phyloP scores from a whole-genome alignment of 768 basidiomycete genomes.

The Pleurotus giganteus region DNA sequence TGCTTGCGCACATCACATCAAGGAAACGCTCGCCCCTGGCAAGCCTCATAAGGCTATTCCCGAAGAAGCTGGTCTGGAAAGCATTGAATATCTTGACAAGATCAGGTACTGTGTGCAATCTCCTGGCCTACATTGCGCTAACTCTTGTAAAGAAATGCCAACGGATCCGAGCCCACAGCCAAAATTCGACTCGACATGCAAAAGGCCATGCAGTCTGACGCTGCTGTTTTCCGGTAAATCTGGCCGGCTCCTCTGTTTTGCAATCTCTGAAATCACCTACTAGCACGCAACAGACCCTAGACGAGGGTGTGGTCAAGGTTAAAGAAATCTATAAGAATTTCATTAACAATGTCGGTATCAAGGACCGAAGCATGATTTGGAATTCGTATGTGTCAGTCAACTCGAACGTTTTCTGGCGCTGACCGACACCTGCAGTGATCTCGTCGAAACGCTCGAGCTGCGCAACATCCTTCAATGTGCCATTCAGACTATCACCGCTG shows the following conservation, averaged over 20 bases:
- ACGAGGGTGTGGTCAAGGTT: slow-evolving; percentile 90
- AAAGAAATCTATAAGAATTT: slow-evolving; percentile 84
- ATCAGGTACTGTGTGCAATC: slow-evolving; percentile 47
- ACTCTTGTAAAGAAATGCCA: slow-evolving; percentile 54
- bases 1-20: slow-evolving; percentile 98
- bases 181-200: slow-evolving; percentile 95
- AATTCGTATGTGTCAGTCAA: slow-evolving; percentile 69
- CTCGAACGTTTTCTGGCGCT: slow-evolving; percentile 1
- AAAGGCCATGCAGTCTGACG: slow-evolving; percentile 98
- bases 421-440: slow-evolving; percentile 58
- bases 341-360: slow-evolving; percentile 82
- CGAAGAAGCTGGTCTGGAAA: slow-evolving; percentile 80
- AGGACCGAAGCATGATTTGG: slow-evolving; percentile 99
- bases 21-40: slow-evolving; percentile 84
- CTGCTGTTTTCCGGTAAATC: slow-evolving; percentile 87
- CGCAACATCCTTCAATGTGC: slow-evolving; percentile 95
- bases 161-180: slow-evolving; percentile 83
- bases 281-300: slow-evolving; percentile 85
- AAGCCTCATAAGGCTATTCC: slow-evolving; percentile 88
- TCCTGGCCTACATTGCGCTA: slow-evolving; percentile 1
- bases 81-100: slow-evolving; percentile 86
- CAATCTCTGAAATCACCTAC: slow-evolving; percentile 8
- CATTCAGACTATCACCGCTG: slow-evolving; percentile 91
- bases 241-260: background rate
- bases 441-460: slow-evolving; percentile 95